Conservation (phyloP, 208 protist species). For the Angomonas deanei region DNA sequence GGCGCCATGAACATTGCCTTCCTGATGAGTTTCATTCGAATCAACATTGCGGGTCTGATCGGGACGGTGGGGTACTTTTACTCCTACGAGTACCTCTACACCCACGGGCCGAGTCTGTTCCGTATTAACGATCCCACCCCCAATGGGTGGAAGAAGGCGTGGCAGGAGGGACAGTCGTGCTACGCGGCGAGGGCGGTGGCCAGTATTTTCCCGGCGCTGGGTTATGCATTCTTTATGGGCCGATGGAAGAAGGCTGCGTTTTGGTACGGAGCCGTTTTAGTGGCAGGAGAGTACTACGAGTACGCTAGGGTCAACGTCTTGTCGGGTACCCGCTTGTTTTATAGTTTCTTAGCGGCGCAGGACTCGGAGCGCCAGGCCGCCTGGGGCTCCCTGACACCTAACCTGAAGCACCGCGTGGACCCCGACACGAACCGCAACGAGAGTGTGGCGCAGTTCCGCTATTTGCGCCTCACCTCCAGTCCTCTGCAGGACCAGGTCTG, state of each 20-base stretch:
- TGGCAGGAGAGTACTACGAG: constrained; percentile 59
- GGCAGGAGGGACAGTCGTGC: constrained; percentile 63
- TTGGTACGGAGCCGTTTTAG: constrained; percentile 45
- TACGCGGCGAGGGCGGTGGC: constrained; percentile 61
- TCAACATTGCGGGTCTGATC: constrained; percentile 64
- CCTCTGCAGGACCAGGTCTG: constrained; percentile 70
- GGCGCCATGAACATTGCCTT: constrained; percentile 62
- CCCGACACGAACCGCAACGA: constrained; percentile 78
- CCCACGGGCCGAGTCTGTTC: constrained; percentile 61
- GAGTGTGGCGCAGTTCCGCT: constrained; percentile 67
- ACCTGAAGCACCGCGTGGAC: constrained; percentile 62
- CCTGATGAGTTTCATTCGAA: constrained; percentile 41
- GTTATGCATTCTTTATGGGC: constrained; percentile 77
- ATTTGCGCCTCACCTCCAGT: constrained; percentile 64
- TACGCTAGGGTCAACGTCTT: constrained; percentile 63
- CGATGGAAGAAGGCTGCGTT: constrained; percentile 66
- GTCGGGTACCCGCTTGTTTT: constrained; percentile 63
- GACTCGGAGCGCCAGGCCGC: constrained; percentile 55
- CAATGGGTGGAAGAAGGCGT: constrained; percentile 70
- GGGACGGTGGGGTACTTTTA: constrained; percentile 79
- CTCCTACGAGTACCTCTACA: constrained; percentile 87
- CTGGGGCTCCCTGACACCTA: constrained; percentile 59
- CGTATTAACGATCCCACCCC: constrained; percentile 64
- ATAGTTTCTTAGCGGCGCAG: constrained; percentile 67
- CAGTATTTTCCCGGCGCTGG: constrained; percentile 61